Base-by-base conservation (phyloP, 352 stramenopile species). In the Globisporangium nagaii region DNA sequence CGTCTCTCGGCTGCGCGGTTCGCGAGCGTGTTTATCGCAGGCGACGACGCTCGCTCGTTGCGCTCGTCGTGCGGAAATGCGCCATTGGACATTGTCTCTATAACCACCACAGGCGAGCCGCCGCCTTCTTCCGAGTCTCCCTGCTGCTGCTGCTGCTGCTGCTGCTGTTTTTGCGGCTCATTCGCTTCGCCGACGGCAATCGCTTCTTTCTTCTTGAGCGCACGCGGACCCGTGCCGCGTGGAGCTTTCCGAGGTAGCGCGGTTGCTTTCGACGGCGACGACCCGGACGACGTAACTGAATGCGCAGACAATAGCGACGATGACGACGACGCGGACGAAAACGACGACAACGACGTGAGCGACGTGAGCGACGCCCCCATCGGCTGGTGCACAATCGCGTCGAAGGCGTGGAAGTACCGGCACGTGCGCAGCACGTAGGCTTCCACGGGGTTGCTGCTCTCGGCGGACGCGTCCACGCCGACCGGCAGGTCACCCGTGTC, bases 391-490 rank as follows among this genome's bases (percentile, higher is more conserved):
- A 90, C 79, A 28, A 88, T 68, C 32, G 71, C 59, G n/a, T 81
- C 68, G 24, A 90, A 68, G 36, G 74, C 63, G 58, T 86, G 75
- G 56, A 86, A 90, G 60, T 90, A 90, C 31, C 79, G 65, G 47
- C 79, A 90, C 25, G 81, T 63, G 2, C 77, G 73, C 52, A 85
- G 57, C 40, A 90, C 77, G 20, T 85, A 63, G 1, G 70, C 55
- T 51, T 88, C 79, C 1, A 73, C 62, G 22, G 46, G 63, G 58
- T 56, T 56, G 49, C 24, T 35, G 24, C 42, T 57, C 32, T 37
- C 61, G 19, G 43, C 39, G 34, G n/a, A 39, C 9, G 36, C 36
- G 1, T 55, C 52, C 13, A 17, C 27, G 1, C 32, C 28, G 5
- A 31, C 8, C 4, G 42, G 42, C 13, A 49, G 25, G 9, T 30